Evolutionary conservation across 1,284 basidiomycete genomes (phyloP).

Genomic region (Sporisorium exsertum): DNA sequence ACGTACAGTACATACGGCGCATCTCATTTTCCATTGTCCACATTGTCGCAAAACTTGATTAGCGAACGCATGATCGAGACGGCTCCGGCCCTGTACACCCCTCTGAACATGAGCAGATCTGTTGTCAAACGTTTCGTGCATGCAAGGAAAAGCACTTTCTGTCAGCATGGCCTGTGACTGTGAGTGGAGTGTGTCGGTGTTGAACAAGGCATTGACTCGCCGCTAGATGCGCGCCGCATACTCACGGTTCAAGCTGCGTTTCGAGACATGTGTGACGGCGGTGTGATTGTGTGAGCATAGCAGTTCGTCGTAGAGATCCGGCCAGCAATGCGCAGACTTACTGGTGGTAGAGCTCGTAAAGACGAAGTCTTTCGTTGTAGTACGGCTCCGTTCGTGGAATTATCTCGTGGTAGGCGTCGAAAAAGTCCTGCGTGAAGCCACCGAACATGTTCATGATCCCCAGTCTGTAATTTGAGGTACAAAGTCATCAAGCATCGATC

Average conservation of each 20-base stretch:
- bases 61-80: conserved; percentile 46
- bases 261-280: background rate
- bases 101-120: conserved; percentile 48
- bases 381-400: conserved; percentile 33
- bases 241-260: conserved; percentile 38
- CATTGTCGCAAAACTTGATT: conserved; percentile 26
- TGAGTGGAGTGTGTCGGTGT: background rate
- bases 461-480: conserved; percentile 10
- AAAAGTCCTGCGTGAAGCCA: conserved; percentile 45
- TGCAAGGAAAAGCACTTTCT: background rate
- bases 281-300: background rate
- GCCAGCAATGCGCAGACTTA: conserved; percentile 13
- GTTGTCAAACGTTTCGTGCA: conserved; percentile 1
- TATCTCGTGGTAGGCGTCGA: conserved; percentile 43
- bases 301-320: background rate
- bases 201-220: background rate
- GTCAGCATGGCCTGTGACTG: background rate
- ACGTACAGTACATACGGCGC: background rate
- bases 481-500: background rate
- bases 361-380: conserved; percentile 30
- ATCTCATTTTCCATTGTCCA: conserved; percentile 3
- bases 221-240: background rate
- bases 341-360: conserved; percentile 50
- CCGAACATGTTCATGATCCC: conserved; percentile 54
- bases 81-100: conserved; percentile 41